Evolutionary conservation across 345 rosid genomes (phyloP).

Genomic region (Turnera subulata): DNA sequence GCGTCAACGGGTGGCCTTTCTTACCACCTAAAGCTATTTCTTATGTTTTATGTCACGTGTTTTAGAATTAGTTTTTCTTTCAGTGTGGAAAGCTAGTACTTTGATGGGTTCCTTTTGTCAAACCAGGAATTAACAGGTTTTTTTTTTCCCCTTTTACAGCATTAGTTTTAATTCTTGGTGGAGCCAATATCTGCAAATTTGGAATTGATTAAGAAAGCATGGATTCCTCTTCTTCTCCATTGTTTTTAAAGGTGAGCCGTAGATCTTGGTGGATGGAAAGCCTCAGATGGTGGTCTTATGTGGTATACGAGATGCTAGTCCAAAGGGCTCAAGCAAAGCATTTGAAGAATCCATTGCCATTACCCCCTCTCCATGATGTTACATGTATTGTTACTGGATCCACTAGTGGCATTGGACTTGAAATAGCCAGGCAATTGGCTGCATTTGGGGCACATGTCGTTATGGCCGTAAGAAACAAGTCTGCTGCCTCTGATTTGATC

Average conservation of each 20-base stretch:
- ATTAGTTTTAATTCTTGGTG: too few relatives aligned
- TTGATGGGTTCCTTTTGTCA: too few relatives aligned
- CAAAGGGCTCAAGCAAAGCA: slow-evolving; percentile 8
- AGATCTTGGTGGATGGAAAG: slow-evolving; percentile 11
- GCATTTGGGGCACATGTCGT: slow-evolving; percentile 15
- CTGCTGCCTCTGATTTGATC: slow-evolving; percentile 13
- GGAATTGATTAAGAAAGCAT: background rate
- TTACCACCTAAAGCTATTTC: too few relatives aligned
- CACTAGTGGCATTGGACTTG: slow-evolving; percentile 11
- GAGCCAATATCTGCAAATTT: too few relatives aligned
- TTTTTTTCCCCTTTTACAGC: too few relatives aligned
- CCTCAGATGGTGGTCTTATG: slow-evolving; percentile 12
- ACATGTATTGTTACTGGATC: slow-evolving; percentile 10
- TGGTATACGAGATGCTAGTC: slow-evolving; percentile 2
- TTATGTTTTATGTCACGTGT: too few relatives aligned
- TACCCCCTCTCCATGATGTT: background rate
- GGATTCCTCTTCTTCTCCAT: background rate
- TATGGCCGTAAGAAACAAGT: slow-evolving; percentile 15
- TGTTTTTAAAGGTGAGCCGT: background rate
- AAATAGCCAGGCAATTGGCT: slow-evolving; percentile 17
- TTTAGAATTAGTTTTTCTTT: too few relatives aligned
- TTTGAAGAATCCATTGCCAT: slow-evolving; percentile 9
- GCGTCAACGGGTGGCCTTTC: too few relatives aligned
- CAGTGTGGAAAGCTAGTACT: too few relatives aligned
- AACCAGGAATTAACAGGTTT: too few relatives aligned